Evolutionary conservation across 495 filamentous ascomycete species (phyloP), one percentile per base, ranked within the genome.

Genomic region (Elasticomyces elasticus): DNA sequence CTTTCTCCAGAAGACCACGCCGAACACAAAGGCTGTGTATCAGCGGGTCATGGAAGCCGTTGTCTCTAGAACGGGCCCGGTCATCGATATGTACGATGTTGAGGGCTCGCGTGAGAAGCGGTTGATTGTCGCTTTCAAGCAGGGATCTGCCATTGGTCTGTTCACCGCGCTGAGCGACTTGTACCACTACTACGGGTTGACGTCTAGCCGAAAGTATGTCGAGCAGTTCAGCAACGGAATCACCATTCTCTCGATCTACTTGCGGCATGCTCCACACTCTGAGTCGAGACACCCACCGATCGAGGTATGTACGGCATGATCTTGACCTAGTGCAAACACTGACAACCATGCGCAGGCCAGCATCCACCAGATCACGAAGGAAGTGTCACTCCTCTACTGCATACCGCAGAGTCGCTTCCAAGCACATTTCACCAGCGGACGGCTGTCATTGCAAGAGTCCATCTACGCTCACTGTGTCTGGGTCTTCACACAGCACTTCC

Each of bases 191-290:
- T 97, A 98, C 65, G 94, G 94, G 23, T 79, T 95, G 46, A 97
- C 92, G 1, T 94, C 87, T 67, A 89, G 92, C 1, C 80, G 92
- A 49, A 98, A 98, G 73, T 98, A 98, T 63, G 85, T 97, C 24
- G 90, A 98, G 72, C 91, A 97, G 70, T 98, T 98, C 74, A 94
- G 91, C 62, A 98, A 97, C 67, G 92, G 92, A 48, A 92, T 95
- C 66, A 92, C 87, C 13, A 86, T 96, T 59, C 91, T 97, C 74
- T 95, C 89, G 38, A 79, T 95, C 15, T 98, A 98, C 70, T 76
- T 98, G 41, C 79, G 82, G 45, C 92, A 89, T 28, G 78, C 72
- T 45, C 75, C 72, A 62, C 75, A 70, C 19, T 56, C 72, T 35
- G 70, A 67, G 50, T 72, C 67, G 64, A 79, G 76, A 37, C 79